These are phyloP conservation scores for Trypanosoma melophagium DNA, from an alignment of 208 protist genomes.

Conservation along the genomic window DNA sequence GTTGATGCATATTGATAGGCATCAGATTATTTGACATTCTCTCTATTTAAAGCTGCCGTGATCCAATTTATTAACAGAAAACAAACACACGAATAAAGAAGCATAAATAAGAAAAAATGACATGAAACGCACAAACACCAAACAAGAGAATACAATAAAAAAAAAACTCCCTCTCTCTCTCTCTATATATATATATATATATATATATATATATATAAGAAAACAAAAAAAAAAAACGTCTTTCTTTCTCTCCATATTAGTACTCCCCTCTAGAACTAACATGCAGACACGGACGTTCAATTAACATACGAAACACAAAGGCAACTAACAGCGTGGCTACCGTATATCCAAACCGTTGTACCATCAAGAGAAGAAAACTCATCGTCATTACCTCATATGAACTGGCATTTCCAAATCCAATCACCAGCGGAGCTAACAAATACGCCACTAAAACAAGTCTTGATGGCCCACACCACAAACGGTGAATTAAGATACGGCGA, in stretches of 20 bases:
- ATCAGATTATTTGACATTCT: too few relatives aligned
- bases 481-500: slow-evolving; percentile 26
- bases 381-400: slow-evolving; percentile 16
- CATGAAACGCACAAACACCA: too few relatives aligned
- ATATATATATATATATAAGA: too few relatives aligned
- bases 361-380: slow-evolving; percentile 19
- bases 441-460: slow-evolving; percentile 27
- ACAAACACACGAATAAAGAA: too few relatives aligned
- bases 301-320: slow-evolving; percentile 29
- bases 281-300: slow-evolving; percentile 31
- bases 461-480: slow-evolving; percentile 34
- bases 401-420: slow-evolving; percentile 29
- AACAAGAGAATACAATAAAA: too few relatives aligned
- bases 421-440: slow-evolving; percentile 25
- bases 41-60: too few relatives aligned
- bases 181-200: too few relatives aligned
- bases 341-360: slow-evolving; percentile 24
- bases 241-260: slow-evolving; percentile 19
- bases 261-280: slow-evolving; percentile 31
- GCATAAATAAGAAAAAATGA: too few relatives aligned
- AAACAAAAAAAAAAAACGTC: too few relatives aligned
- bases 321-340: slow-evolving; percentile 22
- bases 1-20: too few relatives aligned
- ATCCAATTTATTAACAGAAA: too few relatives aligned
- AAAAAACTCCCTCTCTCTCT: too few relatives aligned